A percentile compares a stretch with the other conserved stretches of the same genome.
Evolutionary conservation across 805 yeast genomes (phyloP).

Genomic region (Saccharomycopsis sp.): DNA sequence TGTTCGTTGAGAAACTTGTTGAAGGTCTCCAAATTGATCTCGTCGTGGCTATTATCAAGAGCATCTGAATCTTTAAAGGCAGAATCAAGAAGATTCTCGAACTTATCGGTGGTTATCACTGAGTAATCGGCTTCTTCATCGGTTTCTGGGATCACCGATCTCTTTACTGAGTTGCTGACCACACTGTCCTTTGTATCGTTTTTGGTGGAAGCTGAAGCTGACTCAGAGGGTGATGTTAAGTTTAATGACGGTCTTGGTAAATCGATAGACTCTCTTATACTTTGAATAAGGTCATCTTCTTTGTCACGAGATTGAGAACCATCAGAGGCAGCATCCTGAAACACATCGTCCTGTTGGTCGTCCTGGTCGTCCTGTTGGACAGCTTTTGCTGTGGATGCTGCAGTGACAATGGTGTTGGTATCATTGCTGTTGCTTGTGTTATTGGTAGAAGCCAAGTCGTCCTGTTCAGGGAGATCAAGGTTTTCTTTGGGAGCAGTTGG

Average conservation of each 20-base stretch:
- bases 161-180: background rate
- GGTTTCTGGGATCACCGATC: background rate
- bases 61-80: conserved; percentile 4
- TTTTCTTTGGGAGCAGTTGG: background rate
- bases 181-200: background rate
- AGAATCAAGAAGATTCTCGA: conserved; percentile 12
- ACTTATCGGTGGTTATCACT: conserved; percentile 4
- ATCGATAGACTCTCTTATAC: background rate
- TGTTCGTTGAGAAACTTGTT: conserved; percentile 17
- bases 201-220: background rate
- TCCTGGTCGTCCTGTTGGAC: background rate
- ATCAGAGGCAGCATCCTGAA: background rate
- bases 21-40: conserved; percentile 5
- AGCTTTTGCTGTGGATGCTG: background rate
- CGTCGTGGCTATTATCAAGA: background rate
- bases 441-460: too few relatives aligned
- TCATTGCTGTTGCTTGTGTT: too few relatives aligned
- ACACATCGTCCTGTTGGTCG: background rate
- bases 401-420: background rate
- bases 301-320: background rate
- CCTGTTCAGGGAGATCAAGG: background rate
- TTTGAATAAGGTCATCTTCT: background rate
- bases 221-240: background rate
- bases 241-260: background rate
- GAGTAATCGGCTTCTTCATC: background rate